These are phyloP conservation scores for Gloeophyllum trabeum DNA, from an alignment of 768 basidiomycete genomes.

Conservation along the genomic window DNA sequence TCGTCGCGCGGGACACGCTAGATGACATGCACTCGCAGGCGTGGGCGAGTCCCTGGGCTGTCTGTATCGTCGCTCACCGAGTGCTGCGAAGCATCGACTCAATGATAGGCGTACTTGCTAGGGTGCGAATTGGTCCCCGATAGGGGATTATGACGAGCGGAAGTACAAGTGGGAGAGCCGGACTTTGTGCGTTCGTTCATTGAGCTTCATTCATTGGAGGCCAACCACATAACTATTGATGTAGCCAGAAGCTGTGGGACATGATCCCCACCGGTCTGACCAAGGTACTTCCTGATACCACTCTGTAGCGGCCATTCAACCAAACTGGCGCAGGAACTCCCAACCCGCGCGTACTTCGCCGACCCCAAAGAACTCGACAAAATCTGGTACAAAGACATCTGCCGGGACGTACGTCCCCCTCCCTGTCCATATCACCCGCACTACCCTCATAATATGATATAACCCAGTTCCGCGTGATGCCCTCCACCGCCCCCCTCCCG, in stretches of 20 bases:
- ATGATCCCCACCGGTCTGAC: slow-evolving; percentile 32
- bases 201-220: no score
- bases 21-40: slow-evolving; percentile 28
- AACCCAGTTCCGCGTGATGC: slow-evolving; percentile 21
- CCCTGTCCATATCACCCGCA: background rate
- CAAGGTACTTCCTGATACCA: slow-evolving; percentile 19
- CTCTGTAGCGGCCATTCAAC: no score
- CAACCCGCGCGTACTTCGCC: slow-evolving; percentile 21
- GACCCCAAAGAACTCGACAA: slow-evolving; percentile 10
- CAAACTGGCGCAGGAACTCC: slow-evolving; percentile 21
- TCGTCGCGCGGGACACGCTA: slow-evolving; percentile 28
- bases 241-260: slow-evolving; percentile 34
- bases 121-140: slow-evolving; percentile 38
- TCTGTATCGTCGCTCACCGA: slow-evolving; percentile 11
- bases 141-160: slow-evolving; percentile 20
- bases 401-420: slow-evolving; percentile 24
- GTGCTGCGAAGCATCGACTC: background rate
- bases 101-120: slow-evolving; percentile 6
- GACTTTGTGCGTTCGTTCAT: slow-evolving; percentile 34
- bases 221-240: no score
- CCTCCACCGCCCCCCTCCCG: slow-evolving; percentile 23
- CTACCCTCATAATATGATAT: background rate
- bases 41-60: slow-evolving; percentile 42
- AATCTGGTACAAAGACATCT: slow-evolving; percentile 28
- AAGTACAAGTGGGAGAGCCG: slow-evolving; percentile 24